Conservation (phyloP, 176 grass and related monocot genomes). For the Triticum turgidum region DNA sequence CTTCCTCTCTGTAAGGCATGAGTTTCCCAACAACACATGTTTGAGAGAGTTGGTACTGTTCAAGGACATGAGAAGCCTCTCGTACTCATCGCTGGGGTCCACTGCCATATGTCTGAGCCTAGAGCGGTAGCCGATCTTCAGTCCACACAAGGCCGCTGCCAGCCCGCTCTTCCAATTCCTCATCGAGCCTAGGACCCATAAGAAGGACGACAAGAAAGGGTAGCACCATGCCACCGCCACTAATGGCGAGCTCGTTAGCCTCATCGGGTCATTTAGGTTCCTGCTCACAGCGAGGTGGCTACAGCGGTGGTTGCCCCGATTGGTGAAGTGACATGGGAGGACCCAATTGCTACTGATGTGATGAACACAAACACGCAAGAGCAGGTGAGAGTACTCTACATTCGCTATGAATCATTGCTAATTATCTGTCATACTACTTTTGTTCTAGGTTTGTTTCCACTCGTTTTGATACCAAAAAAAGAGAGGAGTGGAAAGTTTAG, state of each 20-base stretch:
- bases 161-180: slow-evolving; percentile 21
- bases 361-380: slow-evolving; percentile 16
- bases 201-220: slow-evolving; percentile 28
- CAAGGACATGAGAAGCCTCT: slow-evolving; percentile 62
- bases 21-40: slow-evolving; percentile 85
- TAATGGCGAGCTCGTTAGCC: slow-evolving; percentile 36
- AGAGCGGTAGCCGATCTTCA: slow-evolving; percentile 51
- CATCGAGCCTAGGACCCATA: slow-evolving; percentile 9
- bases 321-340: slow-evolving; percentile 8
- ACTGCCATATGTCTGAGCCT: slow-evolving; percentile 56
- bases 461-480: not conserved
- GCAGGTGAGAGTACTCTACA: slow-evolving; percentile 15
- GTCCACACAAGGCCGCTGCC: slow-evolving; percentile 27
- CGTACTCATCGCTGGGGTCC: slow-evolving; percentile 48
- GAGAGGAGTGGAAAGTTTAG: not conserved
- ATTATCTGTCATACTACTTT: too few relatives aligned
- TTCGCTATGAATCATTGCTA: not conserved
- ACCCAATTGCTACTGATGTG: not conserved
- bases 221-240: not conserved
- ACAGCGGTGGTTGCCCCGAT: not conserved
- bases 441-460: not conserved
- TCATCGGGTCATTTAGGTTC: slow-evolving; percentile 37
- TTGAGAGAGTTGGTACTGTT: slow-evolving; percentile 92
- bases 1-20: slow-evolving; percentile 57
- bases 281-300: slow-evolving; percentile 33